Conservation (phyloP, 441 rosid species). For the Melastoma candidum region DNA sequence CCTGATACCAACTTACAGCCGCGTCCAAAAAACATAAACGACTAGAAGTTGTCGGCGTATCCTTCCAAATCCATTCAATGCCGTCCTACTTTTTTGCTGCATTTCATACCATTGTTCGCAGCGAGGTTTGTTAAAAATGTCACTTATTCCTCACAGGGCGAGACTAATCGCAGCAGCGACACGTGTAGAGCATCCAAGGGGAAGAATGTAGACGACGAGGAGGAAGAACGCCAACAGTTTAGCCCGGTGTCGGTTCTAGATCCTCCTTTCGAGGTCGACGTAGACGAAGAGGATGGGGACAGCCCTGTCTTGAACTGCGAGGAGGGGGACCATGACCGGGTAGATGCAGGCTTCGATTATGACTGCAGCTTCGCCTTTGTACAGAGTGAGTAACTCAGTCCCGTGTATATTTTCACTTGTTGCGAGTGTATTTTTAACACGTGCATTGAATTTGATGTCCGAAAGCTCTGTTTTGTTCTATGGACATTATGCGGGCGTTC, state of each 20-base stretch:
- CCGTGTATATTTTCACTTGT: not conserved
- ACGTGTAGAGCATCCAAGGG: conserved; percentile 12
- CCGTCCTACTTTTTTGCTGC: too few relatives aligned
- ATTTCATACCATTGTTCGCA: not conserved
- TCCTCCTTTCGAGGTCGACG: conserved; percentile 56
- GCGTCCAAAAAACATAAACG: too few relatives aligned
- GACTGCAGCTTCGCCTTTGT: conserved; percentile 58
- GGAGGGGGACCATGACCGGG: not conserved
- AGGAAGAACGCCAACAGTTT: conserved; percentile 75
- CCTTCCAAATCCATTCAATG: too few relatives aligned
- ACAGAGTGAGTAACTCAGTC: conserved; percentile 50
- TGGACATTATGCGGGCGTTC: not conserved
- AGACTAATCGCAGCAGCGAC: conserved; percentile 24
- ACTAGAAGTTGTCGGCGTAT: too few relatives aligned
- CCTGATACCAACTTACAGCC: too few relatives aligned
- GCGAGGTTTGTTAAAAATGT: not conserved
- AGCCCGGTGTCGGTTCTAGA: conserved; percentile 95
- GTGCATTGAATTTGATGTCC: too few relatives aligned
- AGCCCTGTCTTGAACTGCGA: not conserved
- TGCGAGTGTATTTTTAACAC: not conserved
- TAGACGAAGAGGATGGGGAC: conserved; percentile 1
- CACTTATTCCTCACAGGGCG: conserved; percentile 20
- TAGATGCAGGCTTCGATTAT: conserved; percentile 24
- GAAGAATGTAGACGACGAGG: conserved; percentile 32
- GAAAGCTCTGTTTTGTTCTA: conserved; percentile 1